Evolutionary conservation across 768 basidiomycete genomes (phyloP).

Genomic region (Mycena olivaceomarginata): DNA sequence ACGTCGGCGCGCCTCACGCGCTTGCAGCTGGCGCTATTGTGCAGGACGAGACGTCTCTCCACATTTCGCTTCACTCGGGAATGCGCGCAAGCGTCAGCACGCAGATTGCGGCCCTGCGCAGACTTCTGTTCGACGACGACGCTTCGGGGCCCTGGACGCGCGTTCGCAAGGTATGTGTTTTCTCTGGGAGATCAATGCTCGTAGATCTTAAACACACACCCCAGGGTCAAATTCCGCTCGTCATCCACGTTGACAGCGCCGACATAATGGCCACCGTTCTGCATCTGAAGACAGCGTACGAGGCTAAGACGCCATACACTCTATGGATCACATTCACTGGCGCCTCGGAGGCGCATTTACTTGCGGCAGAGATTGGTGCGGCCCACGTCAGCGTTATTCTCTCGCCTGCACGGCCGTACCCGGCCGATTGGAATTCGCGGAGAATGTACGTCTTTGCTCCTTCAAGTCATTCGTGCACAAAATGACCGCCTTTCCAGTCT

Average conservation of each 20-base stretch:
- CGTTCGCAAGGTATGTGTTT: constrained; percentile 59
- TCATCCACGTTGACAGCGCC: constrained; percentile 80
- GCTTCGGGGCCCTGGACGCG: constrained; percentile 55
- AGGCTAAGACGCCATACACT: constrained; percentile 54
- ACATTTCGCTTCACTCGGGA: constrained; percentile 65
- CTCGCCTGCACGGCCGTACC: constrained; percentile 77
- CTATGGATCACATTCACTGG: constrained; percentile 73
- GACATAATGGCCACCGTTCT: constrained; percentile 87
- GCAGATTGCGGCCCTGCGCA: constrained; percentile 74
- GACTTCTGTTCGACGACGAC: constrained; percentile 60
- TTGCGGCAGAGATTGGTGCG: constrained; percentile 77
- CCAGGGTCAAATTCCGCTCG: constrained; percentile 78
- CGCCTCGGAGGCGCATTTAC: constrained; percentile 76
- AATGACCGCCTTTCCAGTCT: constrained; percentile 57
- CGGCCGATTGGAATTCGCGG: constrained; percentile 77
- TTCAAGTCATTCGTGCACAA: background rate
- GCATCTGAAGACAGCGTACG: constrained; percentile 73
- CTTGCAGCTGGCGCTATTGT: constrained; percentile 80
- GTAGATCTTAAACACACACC: background rate
- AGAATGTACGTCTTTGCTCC: constrained; percentile 69
- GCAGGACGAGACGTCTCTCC: constrained; percentile 79
- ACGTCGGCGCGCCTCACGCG: constrained; percentile 73
- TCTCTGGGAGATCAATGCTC: constrained; percentile 57
- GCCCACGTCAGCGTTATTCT: constrained; percentile 86
- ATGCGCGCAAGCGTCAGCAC: constrained; percentile 74